These are phyloP conservation scores for Parathielavia hyrcaniae DNA, from an alignment of 495 filamentous ascomycete species.

Conservation along the genomic window DNA sequence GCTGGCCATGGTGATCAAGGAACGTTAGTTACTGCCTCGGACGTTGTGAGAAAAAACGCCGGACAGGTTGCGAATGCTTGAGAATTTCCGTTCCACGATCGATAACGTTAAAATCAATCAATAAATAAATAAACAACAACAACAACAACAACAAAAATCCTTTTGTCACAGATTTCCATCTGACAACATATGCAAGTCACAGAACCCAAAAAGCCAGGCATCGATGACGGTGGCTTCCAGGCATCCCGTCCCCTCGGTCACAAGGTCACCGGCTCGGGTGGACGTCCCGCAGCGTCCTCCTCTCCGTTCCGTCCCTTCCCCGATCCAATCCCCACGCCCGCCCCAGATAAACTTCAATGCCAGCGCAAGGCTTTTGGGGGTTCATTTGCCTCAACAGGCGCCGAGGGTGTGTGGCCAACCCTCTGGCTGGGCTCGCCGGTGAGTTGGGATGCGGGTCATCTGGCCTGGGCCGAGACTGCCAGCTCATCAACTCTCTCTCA, in stretches of 20 bases:
- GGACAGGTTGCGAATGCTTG: too few species aligned
- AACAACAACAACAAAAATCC: background rate
- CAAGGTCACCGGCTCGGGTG: background rate
- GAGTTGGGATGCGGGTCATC: conserved; percentile 9
- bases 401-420: conserved; percentile 9
- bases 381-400: conserved; percentile 3
- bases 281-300: conserved; percentile 7
- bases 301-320: conserved; percentile 14
- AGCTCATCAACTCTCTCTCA: conserved; percentile 14
- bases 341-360: background rate
- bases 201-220: background rate
- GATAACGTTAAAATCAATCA: too few species aligned
- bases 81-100: too few species aligned
- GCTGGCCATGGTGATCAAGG: too few species aligned
- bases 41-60: background rate
- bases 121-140: background rate
- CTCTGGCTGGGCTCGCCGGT: conserved; percentile 3
- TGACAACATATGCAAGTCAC: background rate
- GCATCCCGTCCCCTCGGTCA: conserved; percentile 12
- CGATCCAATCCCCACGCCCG: background rate
- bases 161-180: background rate
- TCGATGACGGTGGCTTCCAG: background rate
- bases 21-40: too few species aligned
- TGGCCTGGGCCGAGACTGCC: conserved; percentile 13
- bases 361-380: background rate